Percentiles rank a stretch among this genome's conserved stretches.
Conservation (phyloP, 139 green algal genomes). For the Ulvella scutata region DNA sequence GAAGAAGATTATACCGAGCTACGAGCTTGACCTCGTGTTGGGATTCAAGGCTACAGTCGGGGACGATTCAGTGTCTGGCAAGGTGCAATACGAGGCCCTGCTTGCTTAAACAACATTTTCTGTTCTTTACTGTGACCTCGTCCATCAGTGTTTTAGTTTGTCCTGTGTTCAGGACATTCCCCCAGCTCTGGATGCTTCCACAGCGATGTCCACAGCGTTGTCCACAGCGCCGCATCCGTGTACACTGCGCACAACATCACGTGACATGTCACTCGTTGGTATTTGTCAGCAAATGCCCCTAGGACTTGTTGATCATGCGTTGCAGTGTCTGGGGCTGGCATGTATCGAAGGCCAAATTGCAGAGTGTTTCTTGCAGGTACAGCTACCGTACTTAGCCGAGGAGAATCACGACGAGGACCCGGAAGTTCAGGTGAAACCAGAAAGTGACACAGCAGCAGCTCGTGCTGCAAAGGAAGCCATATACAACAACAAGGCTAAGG, state of each 20-base stretch:
- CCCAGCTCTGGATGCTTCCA: too few relatives aligned
- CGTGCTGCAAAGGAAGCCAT: conserved; percentile 24
- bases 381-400: conserved; percentile 47
- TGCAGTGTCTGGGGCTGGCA: too few relatives aligned
- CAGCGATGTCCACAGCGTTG: too few relatives aligned
- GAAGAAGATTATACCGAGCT: conserved; percentile 66
- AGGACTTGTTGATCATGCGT: too few relatives aligned
- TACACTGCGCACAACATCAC: too few relatives aligned
- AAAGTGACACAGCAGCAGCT: background rate
- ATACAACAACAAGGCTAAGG: conserved; percentile 20
- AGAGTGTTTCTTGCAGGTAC: conserved; percentile 15
- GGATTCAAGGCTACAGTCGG: conserved; percentile 37
- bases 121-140: too few relatives aligned
- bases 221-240: too few relatives aligned
- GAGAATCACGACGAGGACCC: conserved; percentile 83
- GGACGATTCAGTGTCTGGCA: conserved; percentile 2
- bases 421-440: conserved; percentile 34
- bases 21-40: conserved; percentile 63
- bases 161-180: too few relatives aligned
- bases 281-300: too few relatives aligned
- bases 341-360: too few relatives aligned
- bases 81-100: conserved; percentile 9
- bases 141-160: too few relatives aligned
- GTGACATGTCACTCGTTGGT: too few relatives aligned
- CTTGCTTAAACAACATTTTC: conserved; percentile 28